A percentile compares a stretch with the other conserved stretches of the same genome.
phyloP scores from a whole-genome alignment of 225 moss, liverwort and hornwort species.

The Sphagnum tenellum region DNA sequence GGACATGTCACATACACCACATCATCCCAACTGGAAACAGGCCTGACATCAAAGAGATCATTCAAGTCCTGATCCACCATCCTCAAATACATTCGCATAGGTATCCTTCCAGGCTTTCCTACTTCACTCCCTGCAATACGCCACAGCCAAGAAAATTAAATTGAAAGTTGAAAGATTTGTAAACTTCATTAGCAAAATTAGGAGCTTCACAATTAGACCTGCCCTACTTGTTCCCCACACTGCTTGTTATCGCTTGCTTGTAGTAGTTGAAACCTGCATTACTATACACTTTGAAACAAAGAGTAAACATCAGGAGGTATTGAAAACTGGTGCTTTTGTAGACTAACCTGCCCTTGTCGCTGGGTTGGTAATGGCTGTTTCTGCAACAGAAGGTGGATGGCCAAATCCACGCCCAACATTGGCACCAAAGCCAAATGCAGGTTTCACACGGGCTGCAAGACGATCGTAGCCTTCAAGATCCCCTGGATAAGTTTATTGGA shows the following conservation, averaged over 20 bases:
- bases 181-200: neutral
- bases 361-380: too few relatives aligned
- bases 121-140: slow-evolving; percentile 50
- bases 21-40: slow-evolving; percentile 77
- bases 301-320: too few relatives aligned
- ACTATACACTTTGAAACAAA: too few relatives aligned
- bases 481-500: slow-evolving; percentile 22
- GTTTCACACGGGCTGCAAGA: slow-evolving; percentile 70
- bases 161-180: neutral
- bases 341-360: too few relatives aligned
- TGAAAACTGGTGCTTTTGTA: too few relatives aligned
- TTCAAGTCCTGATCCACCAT: slow-evolving; percentile 50
- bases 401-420: too few relatives aligned
- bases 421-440: slow-evolving; percentile 52
- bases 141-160: neutral
- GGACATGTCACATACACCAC: slow-evolving; percentile 71
- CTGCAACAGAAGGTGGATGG: too few relatives aligned
- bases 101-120: slow-evolving; percentile 61
- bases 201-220: neutral
- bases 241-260: too few relatives aligned
- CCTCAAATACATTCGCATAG: slow-evolving; percentile 76
- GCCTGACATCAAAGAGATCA: slow-evolving; percentile 64
- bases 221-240: too few relatives aligned
- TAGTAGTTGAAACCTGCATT: too few relatives aligned
- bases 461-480: slow-evolving; percentile 88